Evolutionary conservation across 306 rosid genomes (phyloP), one percentile per base, ranked within the genome.

Genomic region (Echinosophora koreensis): DNA sequence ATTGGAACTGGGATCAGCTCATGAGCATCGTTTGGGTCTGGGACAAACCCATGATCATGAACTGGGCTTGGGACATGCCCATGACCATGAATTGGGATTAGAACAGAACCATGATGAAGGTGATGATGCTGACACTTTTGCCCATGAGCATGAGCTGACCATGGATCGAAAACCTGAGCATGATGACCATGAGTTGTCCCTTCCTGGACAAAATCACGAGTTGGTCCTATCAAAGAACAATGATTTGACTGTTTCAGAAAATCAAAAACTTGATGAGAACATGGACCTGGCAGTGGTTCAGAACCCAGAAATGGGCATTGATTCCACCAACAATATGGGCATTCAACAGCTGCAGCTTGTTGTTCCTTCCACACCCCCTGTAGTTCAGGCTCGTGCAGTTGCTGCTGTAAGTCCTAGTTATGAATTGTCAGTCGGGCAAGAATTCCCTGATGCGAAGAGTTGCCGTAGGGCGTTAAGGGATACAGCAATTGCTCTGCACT

Each of bases 381-480:
- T 91, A 41, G 77, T 89, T 85, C 96, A 91, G 80, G 81, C 86
- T 3, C 93, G 96, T 49, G 78, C 86, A 35, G 5, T 80, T 61
- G 13, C 81, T 66, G 68, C 81, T 66, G 68, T 51, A 52, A 76
- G 63, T 79, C 92, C 96, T 69, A 84, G 64, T 73, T 89, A 56
- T 79, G 92, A 89, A 76, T 74, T 91, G 32, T 30, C 80, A 3
- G 96, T 91, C 69, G 92, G 94, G 67, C 94, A 91, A 88, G 97
- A 89, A 73, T 91, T 91, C 80, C 92, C 92, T 47, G 97, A 91
- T 77, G 97, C 89, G 77, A 89, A 88, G 88, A 89, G 97, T 80
- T 91, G 94, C 50, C 85, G 97, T n/a, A 87, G 97, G 77, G 97
- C 92, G 60, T 71, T 91, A 78, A 87, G 97, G 86, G 90, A 91